Evolutionary conservation across 2,329 filamentous ascomycete genomes (phyloP).

Genomic region (Rhexocercosporidium sp.): DNA sequence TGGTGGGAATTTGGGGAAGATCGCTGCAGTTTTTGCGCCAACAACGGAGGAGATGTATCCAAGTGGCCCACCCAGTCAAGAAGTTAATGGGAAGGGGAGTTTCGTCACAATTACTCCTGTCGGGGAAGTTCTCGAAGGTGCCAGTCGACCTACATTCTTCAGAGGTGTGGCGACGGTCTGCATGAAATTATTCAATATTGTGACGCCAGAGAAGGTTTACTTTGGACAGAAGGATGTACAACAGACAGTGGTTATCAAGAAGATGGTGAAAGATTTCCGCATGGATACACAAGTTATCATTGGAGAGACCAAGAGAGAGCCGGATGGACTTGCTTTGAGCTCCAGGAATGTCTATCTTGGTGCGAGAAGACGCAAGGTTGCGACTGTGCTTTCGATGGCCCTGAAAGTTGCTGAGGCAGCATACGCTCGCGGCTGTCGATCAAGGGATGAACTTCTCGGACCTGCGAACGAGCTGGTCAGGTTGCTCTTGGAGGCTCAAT

Average conservation of each 20-base stretch:
- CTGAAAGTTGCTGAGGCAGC: conserved; percentile 72
- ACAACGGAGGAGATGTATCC: conserved; percentile 88
- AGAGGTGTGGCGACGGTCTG: conserved; percentile 94
- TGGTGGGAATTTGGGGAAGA: conserved; percentile 63
- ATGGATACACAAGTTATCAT: conserved; percentile 77
- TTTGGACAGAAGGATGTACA: conserved; percentile 99
- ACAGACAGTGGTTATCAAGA: conserved; percentile 87
- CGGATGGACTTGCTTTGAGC: conserved; percentile 86
- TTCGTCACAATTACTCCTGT: conserved; percentile 93
- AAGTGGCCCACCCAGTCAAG: conserved; percentile 69
- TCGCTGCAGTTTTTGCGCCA: conserved; percentile 87
- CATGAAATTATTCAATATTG: conserved; percentile 90
- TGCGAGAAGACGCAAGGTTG: conserved; percentile 70
- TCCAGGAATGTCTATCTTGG: conserved; percentile 95
- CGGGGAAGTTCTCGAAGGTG: conserved; percentile 80
- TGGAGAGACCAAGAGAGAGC: conserved; percentile 74
- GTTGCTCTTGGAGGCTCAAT: conserved; percentile 63
- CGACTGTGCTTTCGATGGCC: conserved; percentile 72
- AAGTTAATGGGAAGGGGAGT: conserved; percentile 77
- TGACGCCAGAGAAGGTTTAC: conserved; percentile 78
- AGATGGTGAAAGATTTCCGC: conserved; percentile 87
- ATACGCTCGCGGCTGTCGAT: conserved; percentile 59
- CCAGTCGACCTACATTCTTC: conserved; percentile 91
- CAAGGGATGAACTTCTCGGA: conserved; percentile 71
- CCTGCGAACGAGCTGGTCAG: conserved; percentile 68